These are phyloP conservation scores for Corrigiola litoralis DNA, from an alignment of 179 eudicot genomes.

Conservation along the genomic window DNA sequence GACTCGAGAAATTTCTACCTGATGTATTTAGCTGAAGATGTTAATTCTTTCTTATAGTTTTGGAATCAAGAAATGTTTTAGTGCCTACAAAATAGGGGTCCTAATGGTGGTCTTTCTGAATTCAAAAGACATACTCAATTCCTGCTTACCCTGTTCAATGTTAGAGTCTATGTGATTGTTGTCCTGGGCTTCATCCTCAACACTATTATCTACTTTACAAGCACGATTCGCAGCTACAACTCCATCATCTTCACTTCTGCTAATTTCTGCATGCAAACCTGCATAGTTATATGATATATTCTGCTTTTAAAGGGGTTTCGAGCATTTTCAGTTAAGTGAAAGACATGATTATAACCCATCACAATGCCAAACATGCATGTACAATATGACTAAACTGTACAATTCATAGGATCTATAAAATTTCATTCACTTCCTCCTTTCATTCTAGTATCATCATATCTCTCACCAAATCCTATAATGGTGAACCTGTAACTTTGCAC, in stretches of 20 bases:
- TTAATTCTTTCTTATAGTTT: no score
- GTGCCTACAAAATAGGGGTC: no score
- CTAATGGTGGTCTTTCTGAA: no score
- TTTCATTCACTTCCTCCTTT: no score
- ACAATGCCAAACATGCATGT: no score
- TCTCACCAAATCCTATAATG: background rate
- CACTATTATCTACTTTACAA: background rate
- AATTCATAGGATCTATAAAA: background rate
- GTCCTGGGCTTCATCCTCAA: background rate
- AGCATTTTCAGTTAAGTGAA: background rate
- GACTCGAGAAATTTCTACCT: no score
- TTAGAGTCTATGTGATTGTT: background rate
- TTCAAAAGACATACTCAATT: no score
- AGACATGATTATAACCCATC: background rate
- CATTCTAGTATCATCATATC: slow-evolving; percentile 1
- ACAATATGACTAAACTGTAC: background rate
- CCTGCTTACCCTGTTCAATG: background rate
- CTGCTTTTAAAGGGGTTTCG: background rate
- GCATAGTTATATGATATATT: background rate
- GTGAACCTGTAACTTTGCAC: background rate
- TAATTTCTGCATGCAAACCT: background rate
- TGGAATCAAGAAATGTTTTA: no score
- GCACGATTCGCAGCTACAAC: background rate
- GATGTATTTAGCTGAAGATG: no score
- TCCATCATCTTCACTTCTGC: background rate